These are phyloP conservation scores for Wickerhamomyces silvicola DNA, from an alignment of 805 yeast species.

Conservation along the genomic window DNA sequence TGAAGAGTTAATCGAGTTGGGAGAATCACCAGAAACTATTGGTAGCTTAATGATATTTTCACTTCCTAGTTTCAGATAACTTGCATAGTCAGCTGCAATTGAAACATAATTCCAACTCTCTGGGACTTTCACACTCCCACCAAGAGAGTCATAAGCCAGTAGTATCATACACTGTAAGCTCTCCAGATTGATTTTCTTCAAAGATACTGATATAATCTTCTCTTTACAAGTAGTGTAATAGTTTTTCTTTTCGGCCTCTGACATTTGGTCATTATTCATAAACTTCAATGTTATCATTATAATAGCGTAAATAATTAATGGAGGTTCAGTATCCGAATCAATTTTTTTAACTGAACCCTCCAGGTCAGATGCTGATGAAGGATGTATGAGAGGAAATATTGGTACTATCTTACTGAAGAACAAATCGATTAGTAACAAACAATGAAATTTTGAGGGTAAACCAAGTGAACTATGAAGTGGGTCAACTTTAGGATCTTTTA, in stretches of 20 bases:
- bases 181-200: conserved; percentile 16
- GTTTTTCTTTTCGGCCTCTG: conserved; percentile 4
- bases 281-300: conserved; percentile 17
- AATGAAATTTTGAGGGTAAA: conserved; percentile 12
- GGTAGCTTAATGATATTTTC: conserved; percentile 9
- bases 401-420: conserved; percentile 16
- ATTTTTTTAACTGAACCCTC: conserved; percentile 5
- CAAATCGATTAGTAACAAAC: conserved; percentile 12
- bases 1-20: conserved; percentile 12
- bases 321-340: conserved; percentile 11
- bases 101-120: conserved; percentile 23
- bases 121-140: conserved; percentile 19
- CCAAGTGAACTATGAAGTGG: conserved; percentile 2
- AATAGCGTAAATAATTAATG: conserved; percentile 13
- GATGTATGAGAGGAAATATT: conserved; percentile 18
- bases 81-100: conserved; percentile 21
- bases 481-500: no score
- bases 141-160: conserved; percentile 17
- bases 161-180: conserved; percentile 16
- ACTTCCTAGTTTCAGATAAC: conserved; percentile 15
- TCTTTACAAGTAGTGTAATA: conserved; percentile 15
- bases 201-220: conserved; percentile 12
- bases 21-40: conserved; percentile 12
- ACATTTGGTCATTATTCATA: conserved; percentile 14
- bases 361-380: conserved; percentile 9